These are phyloP conservation scores for Penicillium sp. DNA, from an alignment of 2,329 filamentous ascomycete species.

Conservation along the genomic window DNA sequence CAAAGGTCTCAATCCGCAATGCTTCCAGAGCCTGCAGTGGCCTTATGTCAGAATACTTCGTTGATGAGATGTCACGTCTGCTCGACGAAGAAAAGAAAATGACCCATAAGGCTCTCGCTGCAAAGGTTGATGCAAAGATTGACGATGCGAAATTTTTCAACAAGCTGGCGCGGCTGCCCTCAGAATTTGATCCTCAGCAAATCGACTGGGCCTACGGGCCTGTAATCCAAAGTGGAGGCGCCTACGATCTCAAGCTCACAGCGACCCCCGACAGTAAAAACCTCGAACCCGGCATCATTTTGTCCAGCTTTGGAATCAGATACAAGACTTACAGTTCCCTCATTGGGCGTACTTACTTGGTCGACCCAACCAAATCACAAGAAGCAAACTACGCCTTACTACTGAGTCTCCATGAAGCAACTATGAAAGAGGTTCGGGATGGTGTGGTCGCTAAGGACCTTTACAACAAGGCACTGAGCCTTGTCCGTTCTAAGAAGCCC, in stretches of 20 bases:
- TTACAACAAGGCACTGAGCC: slow-evolving; percentile 77
- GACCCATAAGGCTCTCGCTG: slow-evolving; percentile 79
- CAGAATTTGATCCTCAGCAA: slow-evolving; percentile 81
- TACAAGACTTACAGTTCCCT: slow-evolving; percentile 96
- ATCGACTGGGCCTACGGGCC: slow-evolving; percentile 93
- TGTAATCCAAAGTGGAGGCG: slow-evolving; percentile 90
- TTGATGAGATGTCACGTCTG: slow-evolving; percentile 96
- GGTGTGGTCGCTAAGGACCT: slow-evolving; percentile 84
- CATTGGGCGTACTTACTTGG: slow-evolving; percentile 89
- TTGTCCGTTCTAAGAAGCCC: slow-evolving; percentile 86
- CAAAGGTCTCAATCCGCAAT: slow-evolving; percentile 80
- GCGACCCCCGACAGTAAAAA: slow-evolving; percentile 76
- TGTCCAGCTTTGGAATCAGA: slow-evolving; percentile 84
- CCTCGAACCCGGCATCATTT: slow-evolving; percentile 88
- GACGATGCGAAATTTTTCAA: slow-evolving; percentile 95
- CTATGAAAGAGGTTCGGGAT: slow-evolving; percentile 86
- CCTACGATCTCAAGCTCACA: slow-evolving; percentile 83
- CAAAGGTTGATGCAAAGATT: slow-evolving; percentile 85
- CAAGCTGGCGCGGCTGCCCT: slow-evolving; percentile 73
- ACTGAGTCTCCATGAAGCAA: slow-evolving; percentile 77
- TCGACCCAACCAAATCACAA: slow-evolving; percentile 94
- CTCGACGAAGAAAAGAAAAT: slow-evolving; percentile 97
- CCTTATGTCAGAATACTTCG: slow-evolving; percentile 92
- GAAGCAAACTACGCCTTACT: slow-evolving; percentile 92
- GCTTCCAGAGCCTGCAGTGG: slow-evolving; percentile 92